Evolutionary conservation across 2,329 filamentous ascomycete species (phyloP), one percentile per base, ranked within the genome.

Genomic region (Pseudopithomyces maydicus): DNA sequence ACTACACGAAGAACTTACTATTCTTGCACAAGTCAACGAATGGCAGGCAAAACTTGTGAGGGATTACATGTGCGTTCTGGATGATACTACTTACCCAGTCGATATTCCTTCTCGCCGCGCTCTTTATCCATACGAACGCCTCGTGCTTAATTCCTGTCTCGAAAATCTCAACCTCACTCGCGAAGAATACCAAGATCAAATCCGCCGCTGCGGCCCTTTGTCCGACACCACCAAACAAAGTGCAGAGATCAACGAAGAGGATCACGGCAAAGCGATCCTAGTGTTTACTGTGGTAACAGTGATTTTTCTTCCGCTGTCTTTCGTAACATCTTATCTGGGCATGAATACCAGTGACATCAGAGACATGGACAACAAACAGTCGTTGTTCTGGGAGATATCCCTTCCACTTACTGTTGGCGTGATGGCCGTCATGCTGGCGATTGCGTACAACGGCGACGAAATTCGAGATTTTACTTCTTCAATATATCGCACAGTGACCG

Each of bases 231-330:
- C 71, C 3, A 75, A 75, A 42, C 71, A 74, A 49, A 70, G 63
- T 33, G 58, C 70, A 17, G 71, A 74, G 47, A 73, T 74, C 58
- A 74, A 69, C 41, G 71, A 74, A 53, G 71, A 74, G 58, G 70
- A 72, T 45, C 68, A 80, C 51, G 77, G 77, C 10, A 78, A 79
- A 56, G 77, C 77, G 0, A 79, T 79, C 44, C 65, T 80, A 15
- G 73, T 79, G 11, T 80, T 80, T 53, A 80, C 78, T 0, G 69
- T 79, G 15, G 76, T 80, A 5, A 80, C 78, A 0, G 70, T 78
- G 46, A 70, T 80, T 29, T 81, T 80, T 52, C 67, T 81, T 8
- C 78, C 78, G 0, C 64, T 80, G 6, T 79, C 77, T 5, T 81
- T 80, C 58, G 72, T 80, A 6, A 74, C 76, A 0, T 75, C 71